Evolutionary conservation across 306 rosid genomes (phyloP), one percentile per base, ranked within the genome.

Genomic region (Potentilla sterilis): DNA sequence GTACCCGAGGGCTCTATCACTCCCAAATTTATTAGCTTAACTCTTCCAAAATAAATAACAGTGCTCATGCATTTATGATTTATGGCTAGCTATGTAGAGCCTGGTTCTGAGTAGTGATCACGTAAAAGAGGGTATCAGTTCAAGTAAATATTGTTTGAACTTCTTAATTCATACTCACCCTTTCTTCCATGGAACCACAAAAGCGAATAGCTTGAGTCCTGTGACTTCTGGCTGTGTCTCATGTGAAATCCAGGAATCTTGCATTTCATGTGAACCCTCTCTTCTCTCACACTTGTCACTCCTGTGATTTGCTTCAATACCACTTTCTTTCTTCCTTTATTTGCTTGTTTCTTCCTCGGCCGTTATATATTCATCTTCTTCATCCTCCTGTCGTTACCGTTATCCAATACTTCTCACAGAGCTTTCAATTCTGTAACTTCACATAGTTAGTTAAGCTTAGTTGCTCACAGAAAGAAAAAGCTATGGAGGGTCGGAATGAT

Each of bases 271-370:
- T 91, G 97, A 89, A 42, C 52, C 54, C 34, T 61, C 48, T 69
- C 40, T 70, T 64, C 48, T 72, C 37, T 6, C 81, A 43, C 64
- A 73, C 65, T 68, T 69, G 73, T 66, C 69, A 64, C 76, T 72
- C 88, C 87, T 92, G 97, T 88, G 97, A 92, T 74, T 69, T 73
- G 86, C 82, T 89, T 88, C 95, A 92, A 85, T 89, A 73, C 81
- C 7, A 41, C 21, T 66, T 69, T 43, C 32, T 65, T 18, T 64
- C 69, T 34, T 62, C 15, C 74, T 59, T 66, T 43, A 46, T 73
- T 62, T 52, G 34, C 43, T 69, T n/a, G n/a, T 19, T 66, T 67
- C 77, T 34, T 14, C 24, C 65, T 59, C 34, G 16, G 42, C 15
- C 58, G 81, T 57, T 80, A 82, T 63, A 68, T 78, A 75, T 76